phyloP scores from a whole-genome alignment of 805 yeast genomes.

The Peterozyma toletana region DNA sequence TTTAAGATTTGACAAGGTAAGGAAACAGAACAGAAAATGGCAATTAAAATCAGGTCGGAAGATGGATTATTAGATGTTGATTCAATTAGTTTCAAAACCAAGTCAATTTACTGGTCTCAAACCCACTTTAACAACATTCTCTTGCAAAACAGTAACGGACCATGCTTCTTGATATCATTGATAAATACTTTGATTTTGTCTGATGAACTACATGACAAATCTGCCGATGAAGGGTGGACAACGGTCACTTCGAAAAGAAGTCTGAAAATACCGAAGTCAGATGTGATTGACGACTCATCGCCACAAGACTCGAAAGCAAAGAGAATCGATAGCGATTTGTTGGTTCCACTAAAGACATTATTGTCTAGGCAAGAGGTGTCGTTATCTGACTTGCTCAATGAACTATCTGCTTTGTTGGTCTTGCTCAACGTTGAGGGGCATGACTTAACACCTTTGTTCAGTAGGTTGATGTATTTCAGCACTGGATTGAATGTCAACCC shows the following conservation, averaged over 20 bases:
- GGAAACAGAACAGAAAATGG: no score
- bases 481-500: conserved; percentile 74
- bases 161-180: conserved; percentile 80
- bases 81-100: conserved; percentile 16
- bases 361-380: conserved; percentile 14
- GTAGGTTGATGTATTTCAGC: conserved; percentile 54
- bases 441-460: conserved; percentile 36
- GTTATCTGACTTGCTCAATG: conserved; percentile 36
- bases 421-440: conserved; percentile 19
- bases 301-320: no score
- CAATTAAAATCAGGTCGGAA: no score
- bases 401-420: conserved; percentile 39
- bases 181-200: conserved; percentile 61
- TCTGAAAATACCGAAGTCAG: no score
- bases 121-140: conserved; percentile 46
- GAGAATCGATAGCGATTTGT: conserved; percentile 2
- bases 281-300: no score
- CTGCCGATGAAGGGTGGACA: conserved; percentile 13
- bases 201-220: conserved; percentile 19
- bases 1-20: no score
- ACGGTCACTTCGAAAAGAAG: conserved; percentile 9
- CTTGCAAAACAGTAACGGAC: conserved; percentile 78
- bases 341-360: conserved; percentile 16
- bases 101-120: conserved; percentile 20
- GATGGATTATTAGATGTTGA: not conserved